Base-by-base conservation (phyloP, 2,329 filamentous ascomycete genomes). In the Zymoseptoria brevis region DNA sequence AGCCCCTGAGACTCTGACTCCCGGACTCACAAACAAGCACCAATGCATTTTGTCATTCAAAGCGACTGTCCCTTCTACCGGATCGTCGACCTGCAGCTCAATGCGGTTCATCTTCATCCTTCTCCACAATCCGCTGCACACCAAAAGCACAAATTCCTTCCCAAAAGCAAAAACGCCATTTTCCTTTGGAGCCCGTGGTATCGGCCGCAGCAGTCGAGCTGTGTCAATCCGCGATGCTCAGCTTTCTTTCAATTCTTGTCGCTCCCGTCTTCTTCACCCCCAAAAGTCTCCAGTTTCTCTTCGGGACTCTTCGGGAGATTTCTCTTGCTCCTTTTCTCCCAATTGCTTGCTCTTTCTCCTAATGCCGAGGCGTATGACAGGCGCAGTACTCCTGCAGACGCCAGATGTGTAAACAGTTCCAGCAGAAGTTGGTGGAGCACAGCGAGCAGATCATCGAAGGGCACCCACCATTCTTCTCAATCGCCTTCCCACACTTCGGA, bases 381-480 rank as follows among this genome's bases (percentile, higher is more conserved):
- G 35, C 35, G 7, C 35, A 45, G 16, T 6, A 45, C 13, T 45
- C 35, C n/a, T n/a, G n/a, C n/a, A n/a, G n/a, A n/a, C n/a, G n/a
- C n/a, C n/a, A n/a, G n/a, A n/a, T n/a, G n/a, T n/a, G n/a, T n/a
- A n/a, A n/a, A n/a, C n/a, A n/a, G n/a, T 55, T 51, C 68, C 69
- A 73, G 60, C 70, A 72, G 58, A 73, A 72, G 7, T 60, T n/a
- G n/a, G 55, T 53, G 1, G 48, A 11, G 60, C 70, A 72, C 5
- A 30, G 63, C 57, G 60, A 55, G 63, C 71, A 73, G 5, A 19
- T 24, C 70, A 73, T 73, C 50, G 58, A 50, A 16, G 61, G 51
- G 55, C 70, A 73, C 4, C 72, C 72, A 16, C 69, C 70, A 35
- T 70, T 60, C 64, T 72, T 72, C 62, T 72, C 59, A 21, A 73